Percentiles rank a stretch among this genome's conserved stretches.
Evolutionary conservation across 202 grass and related monocot genomes (phyloP).

Genomic region (Carex sylvatica): DNA sequence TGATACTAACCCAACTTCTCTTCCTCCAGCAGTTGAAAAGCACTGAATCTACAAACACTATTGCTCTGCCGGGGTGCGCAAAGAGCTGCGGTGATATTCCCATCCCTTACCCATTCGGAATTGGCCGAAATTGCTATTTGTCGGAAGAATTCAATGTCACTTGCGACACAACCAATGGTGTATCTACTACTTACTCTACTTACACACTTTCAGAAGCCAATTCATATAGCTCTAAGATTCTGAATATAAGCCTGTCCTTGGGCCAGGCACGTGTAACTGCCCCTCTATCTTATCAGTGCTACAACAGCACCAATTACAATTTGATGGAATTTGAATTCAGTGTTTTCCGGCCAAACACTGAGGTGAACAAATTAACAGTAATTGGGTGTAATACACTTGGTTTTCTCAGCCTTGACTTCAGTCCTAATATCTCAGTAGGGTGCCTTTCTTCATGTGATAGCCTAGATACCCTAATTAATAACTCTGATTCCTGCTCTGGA

Average conservation of each 20-base stretch:
- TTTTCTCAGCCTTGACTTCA: no score
- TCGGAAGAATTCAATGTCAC: neutral
- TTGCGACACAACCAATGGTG: neutral
- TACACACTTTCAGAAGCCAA: no score
- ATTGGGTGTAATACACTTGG: conserved; percentile 64
- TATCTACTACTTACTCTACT: no score
- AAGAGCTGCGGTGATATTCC: neutral
- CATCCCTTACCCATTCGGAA: conserved; percentile 21
- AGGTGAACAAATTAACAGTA: conserved; percentile 57
- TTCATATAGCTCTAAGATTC: neutral
- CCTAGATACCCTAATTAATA: neutral
- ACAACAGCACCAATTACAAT: no score
- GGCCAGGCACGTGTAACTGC: neutral
- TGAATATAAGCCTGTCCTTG: neutral
- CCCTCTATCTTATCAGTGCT: neutral
- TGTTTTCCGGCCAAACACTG: conserved; percentile 32
- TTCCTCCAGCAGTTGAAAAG: neutral
- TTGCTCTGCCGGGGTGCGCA: neutral
- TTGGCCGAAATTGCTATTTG: neutral
- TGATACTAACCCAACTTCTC: neutral
- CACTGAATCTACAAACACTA: neutral
- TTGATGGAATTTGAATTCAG: no score
- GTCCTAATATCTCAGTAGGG: conserved; percentile 36
- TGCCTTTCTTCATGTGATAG: conserved; percentile 24
- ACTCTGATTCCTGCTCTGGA: conserved; percentile 36